phyloP scores from a whole-genome alignment of 139 green algal species.

The Axilococcus clingmanii region DNA sequence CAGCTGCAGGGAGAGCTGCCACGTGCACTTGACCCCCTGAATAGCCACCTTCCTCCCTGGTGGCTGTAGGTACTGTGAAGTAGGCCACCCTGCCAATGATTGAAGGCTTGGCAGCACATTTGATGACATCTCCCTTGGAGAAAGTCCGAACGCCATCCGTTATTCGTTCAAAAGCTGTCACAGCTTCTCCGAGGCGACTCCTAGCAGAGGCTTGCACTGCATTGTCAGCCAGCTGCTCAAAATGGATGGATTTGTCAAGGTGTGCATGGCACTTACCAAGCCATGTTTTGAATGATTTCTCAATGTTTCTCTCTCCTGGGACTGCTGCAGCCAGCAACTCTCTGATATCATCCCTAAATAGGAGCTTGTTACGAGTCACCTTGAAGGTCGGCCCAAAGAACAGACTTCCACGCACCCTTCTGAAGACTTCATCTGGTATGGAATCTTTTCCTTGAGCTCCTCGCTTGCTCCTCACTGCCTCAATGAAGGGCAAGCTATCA shows the following conservation, averaged over 20 bases:
- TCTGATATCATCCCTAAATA: constrained; percentile 55
- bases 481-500: constrained; percentile 60
- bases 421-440: constrained; percentile 62
- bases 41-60: constrained; percentile 35
- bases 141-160: constrained; percentile 28
- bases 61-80: constrained; percentile 43
- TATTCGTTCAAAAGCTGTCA: constrained; percentile 52
- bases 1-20: constrained; percentile 36
- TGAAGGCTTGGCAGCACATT: constrained; percentile 42
- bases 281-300: constrained; percentile 56
- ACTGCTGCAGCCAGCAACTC: constrained; percentile 43
- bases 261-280: constrained; percentile 48
- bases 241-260: constrained; percentile 57
- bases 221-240: constrained; percentile 29
- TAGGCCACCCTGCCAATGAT: constrained; percentile 38
- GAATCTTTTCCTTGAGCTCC: constrained; percentile 37
- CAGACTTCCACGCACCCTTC: constrained; percentile 53
- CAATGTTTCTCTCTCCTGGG: constrained; percentile 40
- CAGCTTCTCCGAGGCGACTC: constrained; percentile 26
- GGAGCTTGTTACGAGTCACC: constrained; percentile 72
- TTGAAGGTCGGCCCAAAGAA: constrained; percentile 67
- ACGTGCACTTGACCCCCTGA: constrained; percentile 40
- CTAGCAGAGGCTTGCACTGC: constrained; percentile 24
- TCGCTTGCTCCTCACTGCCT: constrained; percentile 39
- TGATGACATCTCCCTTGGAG: constrained; percentile 40